Conservation (phyloP, 768 basidiomycete genomes). For the Macrolepiota dolichaula region DNA sequence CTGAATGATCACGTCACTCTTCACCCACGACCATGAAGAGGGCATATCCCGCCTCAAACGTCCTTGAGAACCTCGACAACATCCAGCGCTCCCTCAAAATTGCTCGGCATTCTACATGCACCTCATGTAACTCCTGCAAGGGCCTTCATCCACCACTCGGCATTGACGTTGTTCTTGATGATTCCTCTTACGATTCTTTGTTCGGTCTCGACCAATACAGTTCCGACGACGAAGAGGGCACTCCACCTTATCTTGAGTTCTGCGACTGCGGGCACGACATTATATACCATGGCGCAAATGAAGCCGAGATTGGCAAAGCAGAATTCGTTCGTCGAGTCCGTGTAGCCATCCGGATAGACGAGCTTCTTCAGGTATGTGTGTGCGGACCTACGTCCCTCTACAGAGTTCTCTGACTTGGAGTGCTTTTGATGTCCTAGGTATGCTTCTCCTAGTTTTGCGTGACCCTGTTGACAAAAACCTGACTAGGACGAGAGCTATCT, state of each 20-base stretch:
- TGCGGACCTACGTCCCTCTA: conserved; percentile 13
- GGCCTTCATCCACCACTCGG: conserved; percentile 65
- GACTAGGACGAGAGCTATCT: conserved; percentile 69
- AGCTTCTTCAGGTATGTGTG: conserved; percentile 67
- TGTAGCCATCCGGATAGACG: conserved; percentile 78
- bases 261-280: conserved; percentile 74
- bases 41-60: conserved; percentile 64
- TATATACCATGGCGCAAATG: conserved; percentile 64
- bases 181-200: conserved; percentile 43
- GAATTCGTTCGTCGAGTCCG: conserved; percentile 73
- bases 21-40: conserved; percentile 47
- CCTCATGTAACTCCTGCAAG: conserved; percentile 59
- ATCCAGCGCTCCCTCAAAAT: conserved; percentile 67
- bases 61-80: conserved; percentile 43
- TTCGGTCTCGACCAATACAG: conserved; percentile 62
- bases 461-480: background rate
- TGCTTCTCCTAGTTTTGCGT: background rate
- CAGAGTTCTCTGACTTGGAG: background rate
- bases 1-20: conserved; percentile 7
- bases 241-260: conserved; percentile 48
- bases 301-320: conserved; percentile 47
- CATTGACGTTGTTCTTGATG: conserved; percentile 58
- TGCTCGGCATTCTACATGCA: conserved; percentile 76
- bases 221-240: conserved; percentile 70
- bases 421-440: conserved; percentile 8